Evolutionary conservation across 2,329 filamentous ascomycete genomes (phyloP), one percentile per base, ranked within the genome.

Genomic region (Fusarium armeniacum): DNA sequence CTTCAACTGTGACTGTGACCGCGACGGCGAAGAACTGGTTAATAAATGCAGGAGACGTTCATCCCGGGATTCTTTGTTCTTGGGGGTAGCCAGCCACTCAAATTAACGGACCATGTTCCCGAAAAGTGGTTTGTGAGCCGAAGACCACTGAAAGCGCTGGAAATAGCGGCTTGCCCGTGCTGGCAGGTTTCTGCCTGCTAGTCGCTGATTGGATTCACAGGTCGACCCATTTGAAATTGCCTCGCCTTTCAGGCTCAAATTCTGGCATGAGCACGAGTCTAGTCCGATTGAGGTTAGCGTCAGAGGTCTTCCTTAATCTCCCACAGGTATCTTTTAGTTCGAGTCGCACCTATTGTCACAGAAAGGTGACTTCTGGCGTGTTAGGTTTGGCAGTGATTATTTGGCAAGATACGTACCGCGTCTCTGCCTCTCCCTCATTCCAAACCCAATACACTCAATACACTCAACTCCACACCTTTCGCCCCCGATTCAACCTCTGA

Each of bases 241-340:
- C 76, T 78, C 65, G 75, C 72, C 67, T 77, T 76, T 78, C 76
- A 78, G 76, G 76, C 76, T 62, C 62, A 63, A 74, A 73, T 49
- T 56, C 33, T 44, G 28, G 51, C 45, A 56, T 12, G 35, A 28
- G 24, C 9, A 20, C 10, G 5, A 16, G 18, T 10, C 49, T 40
- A 41, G 32, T 22, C 30, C 49, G 3, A 20, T 20, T 28, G 20
- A 11, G 24, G 49, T 22, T 52, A 40, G 35, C 8, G 18, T 6
- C 11, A 12, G 12, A 11, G n/a, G 3, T 8, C 44, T 15, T 10
- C 4, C n/a, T 9, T n/a, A 7, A 16, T 8, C 15, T 16, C 5
- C 2, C 16, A 13, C 18, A 52, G 20, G 49, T 52, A 52, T 30
- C 35, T 52, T 51, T 18, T 2, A 26, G 33, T 9, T n/a, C 8